Base-by-base conservation (phyloP, 306 rosid genomes). In the Prunus mume region DNA sequence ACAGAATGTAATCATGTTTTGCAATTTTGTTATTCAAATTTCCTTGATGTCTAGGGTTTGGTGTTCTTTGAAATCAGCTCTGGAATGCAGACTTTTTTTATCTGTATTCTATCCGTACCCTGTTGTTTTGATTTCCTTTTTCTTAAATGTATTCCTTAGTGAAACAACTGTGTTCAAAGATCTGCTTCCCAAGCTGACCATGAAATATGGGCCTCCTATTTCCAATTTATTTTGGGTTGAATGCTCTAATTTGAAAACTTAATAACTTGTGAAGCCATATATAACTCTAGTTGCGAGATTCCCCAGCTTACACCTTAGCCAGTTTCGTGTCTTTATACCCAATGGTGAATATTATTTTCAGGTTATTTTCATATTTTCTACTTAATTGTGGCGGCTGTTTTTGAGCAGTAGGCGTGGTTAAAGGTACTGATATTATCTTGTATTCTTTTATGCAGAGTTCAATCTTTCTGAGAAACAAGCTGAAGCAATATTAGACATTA, bases 401-500 rank as follows among this genome's bases (percentile, higher is more conserved):
- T 9, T 28, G 12, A 22, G 34, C 19, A 2, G 9, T 28, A 22
- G 47, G 64, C 9, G 28, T 57, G 12, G 56, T 68, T 49, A 24
- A 49, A 5, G 12, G 19, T 12, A 49, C 45, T 45, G 52, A 56
- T 46, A 51, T 12, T 27, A 15, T 25, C 49, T 71, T 1, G 13
- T 57, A 24, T 68, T 52, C 43, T 76, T 49, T 27, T 12, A 2
- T 85, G 83, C 93, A 95, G 99, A 83, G 79, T 89, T 89, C 78
- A 83, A 67, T 84, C 91, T 95, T 52, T 92, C 99, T 69, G 97
- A 89, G 67, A 95, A 89, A 80, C 99, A 95, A 89, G 93, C 99
- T 75, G 99, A 95, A 79, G 97, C 99, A 71, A 85, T 95, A 79
- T 71, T 95, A 80, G 99, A 92, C 90, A 90, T 90, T 46, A 92